A percentile compares a stretch with the other conserved stretches of the same genome.
Evolutionary conservation across 441 rosid species (phyloP).

Genomic region (Corymbia calophylla): DNA sequence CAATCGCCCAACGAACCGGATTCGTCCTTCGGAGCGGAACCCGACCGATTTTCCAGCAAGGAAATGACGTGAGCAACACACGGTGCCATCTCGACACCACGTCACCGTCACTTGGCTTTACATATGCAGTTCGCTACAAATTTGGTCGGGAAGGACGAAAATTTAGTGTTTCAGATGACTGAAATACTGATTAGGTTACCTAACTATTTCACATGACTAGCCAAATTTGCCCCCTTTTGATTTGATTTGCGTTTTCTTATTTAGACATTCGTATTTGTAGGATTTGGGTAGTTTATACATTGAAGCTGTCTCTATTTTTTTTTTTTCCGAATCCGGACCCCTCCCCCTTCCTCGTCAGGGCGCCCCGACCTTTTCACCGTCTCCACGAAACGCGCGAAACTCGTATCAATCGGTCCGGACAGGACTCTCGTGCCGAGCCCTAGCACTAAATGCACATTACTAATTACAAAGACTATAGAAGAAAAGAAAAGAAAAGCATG

Average conservation of each 20-base stretch:
- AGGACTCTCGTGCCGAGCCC: neutral
- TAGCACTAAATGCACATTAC: neutral
- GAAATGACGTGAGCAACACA: neutral
- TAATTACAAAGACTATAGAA: neutral
- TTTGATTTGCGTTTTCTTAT: neutral
- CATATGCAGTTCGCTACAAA: neutral
- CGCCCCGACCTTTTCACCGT: neutral
- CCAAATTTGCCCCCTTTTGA: neutral
- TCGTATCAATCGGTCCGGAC: neutral
- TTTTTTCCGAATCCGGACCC: neutral
- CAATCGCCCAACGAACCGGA: accelerated
- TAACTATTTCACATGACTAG: neutral
- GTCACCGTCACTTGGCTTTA: neutral
- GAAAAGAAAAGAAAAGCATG: neutral
- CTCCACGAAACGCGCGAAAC: accelerated
- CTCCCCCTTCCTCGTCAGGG: no score
- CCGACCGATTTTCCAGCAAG: neutral
- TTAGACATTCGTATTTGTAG: neutral
- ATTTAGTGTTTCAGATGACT: neutral
- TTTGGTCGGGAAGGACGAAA: neutral
- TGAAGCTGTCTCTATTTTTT: neutral
- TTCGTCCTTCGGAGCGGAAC: neutral
- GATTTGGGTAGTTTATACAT: neutral
- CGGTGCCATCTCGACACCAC: neutral
- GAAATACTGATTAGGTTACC: neutral